These are phyloP conservation scores for Trichoderma oligosporum DNA, from an alignment of 2,329 filamentous ascomycete genomes.

Conservation along the genomic window DNA sequence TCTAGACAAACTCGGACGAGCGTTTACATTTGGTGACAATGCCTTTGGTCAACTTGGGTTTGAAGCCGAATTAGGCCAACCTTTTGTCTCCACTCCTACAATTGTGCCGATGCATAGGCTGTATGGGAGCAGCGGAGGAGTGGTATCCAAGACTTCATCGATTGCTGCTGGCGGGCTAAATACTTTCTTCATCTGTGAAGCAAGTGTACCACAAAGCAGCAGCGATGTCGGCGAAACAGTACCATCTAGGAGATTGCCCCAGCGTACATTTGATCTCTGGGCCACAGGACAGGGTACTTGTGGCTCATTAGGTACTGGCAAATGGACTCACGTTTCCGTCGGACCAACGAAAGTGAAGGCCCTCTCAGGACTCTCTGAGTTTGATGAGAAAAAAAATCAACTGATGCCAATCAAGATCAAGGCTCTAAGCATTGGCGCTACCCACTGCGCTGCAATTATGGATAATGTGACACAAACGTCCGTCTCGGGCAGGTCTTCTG, in stretches of 20 bases:
- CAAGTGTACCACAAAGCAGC: conserved; percentile 46
- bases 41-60: conserved; percentile 87
- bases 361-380: conserved; percentile 82
- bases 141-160: conserved; percentile 64
- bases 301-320: conserved; percentile 77
- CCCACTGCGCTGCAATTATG: conserved; percentile 80
- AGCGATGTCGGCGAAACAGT: conserved; percentile 26
- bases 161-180: conserved; percentile 84
- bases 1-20: conserved; percentile 68
- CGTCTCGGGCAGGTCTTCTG: conserved; percentile 46
- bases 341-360: conserved; percentile 76
- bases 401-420: conserved; percentile 75
- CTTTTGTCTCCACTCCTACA: conserved; percentile 65
- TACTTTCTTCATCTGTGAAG: conserved; percentile 83
- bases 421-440: conserved; percentile 69
- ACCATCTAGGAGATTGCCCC: conserved; percentile 34
- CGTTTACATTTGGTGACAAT: conserved; percentile 91
- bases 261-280: conserved; percentile 63
- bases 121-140: conserved; percentile 64
- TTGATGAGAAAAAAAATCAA: conserved; percentile 66
- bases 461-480: conserved; percentile 70
- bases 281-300: conserved; percentile 81
- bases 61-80: conserved; percentile 59
- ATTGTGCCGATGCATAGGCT: conserved; percentile 67
- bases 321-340: conserved; percentile 82